These are phyloP conservation scores for Candida gigantensis DNA, from an alignment of 1,139 yeast genomes.

Conservation along the genomic window DNA sequence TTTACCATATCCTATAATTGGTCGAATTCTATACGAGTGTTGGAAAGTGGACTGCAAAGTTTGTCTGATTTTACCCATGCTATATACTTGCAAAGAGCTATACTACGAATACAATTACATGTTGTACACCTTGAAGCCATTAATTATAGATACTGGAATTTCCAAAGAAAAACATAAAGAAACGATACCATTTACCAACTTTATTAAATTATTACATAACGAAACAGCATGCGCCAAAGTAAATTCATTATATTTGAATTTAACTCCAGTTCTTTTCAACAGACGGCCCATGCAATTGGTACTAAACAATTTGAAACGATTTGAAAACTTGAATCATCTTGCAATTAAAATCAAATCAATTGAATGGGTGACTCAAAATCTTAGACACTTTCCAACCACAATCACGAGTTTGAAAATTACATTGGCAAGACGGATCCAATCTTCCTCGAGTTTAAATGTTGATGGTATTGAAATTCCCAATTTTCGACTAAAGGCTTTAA, in stretches of 20 bases:
- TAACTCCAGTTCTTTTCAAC: conserved; percentile 1
- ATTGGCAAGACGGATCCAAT: conserved; percentile 1
- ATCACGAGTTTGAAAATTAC: conserved; percentile 9
- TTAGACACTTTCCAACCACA: conserved; percentile 10
- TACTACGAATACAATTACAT: conserved; percentile 15
- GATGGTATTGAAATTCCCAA: neutral
- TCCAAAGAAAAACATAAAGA: neutral
- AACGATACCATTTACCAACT: neutral
- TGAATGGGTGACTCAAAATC: neutral
- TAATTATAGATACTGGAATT: conserved; percentile 7
- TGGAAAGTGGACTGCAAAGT: conserved; percentile 6
- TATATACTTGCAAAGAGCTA: conserved; percentile 17
- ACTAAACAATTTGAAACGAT: neutral
- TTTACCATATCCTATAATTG: conserved; percentile 19
- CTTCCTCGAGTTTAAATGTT: neutral
- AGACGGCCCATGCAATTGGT: neutral
- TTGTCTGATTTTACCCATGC: conserved; percentile 11
- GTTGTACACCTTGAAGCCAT: conserved; percentile 17
- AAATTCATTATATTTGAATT: neutral
- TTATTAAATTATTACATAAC: conserved; percentile 1
- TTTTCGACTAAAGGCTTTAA: conserved; percentile 9
- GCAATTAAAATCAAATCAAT: conserved; percentile 3
- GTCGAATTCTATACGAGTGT: conserved; percentile 17
- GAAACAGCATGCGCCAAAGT: neutral
- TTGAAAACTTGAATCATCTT: conserved; percentile 6